Percentiles rank a stretch among this genome's conserved stretches.
Evolutionary conservation across 306 rosid genomes (phyloP).

Genomic region (Prinsepia uniflora): DNA sequence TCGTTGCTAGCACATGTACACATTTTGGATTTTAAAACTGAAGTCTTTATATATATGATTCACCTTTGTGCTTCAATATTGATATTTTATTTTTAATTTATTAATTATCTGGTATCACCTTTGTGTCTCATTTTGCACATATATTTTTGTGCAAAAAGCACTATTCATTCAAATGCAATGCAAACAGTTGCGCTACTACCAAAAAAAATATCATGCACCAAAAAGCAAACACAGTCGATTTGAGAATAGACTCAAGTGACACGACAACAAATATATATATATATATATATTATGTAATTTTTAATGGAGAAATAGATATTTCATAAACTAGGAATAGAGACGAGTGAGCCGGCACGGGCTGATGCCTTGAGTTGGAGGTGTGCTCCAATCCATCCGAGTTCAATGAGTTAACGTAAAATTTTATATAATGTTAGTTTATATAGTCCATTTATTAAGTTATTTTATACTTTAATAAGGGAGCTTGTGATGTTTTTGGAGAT

Average conservation of each 20-base stretch:
- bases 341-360: too few relatives aligned
- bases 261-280: not conserved
- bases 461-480: too few relatives aligned
- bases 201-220: constrained; percentile 3
- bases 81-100: not conserved
- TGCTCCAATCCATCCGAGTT: too few relatives aligned
- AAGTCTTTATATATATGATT: not conserved
- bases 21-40: not conserved
- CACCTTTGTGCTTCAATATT: not conserved
- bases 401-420: too few relatives aligned
- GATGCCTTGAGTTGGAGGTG: too few relatives aligned
- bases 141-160: constrained; percentile 11
- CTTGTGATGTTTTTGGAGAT: too few relatives aligned
- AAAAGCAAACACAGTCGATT: not conserved
- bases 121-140: not conserved
- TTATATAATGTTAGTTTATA: too few relatives aligned
- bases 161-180: not conserved
- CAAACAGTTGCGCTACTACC: constrained; percentile 1
- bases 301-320: too few relatives aligned
- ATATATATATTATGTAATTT: too few relatives aligned
- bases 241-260: not conserved
- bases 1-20: not conserved
- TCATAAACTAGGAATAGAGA: too few relatives aligned
- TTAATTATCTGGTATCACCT: not conserved
- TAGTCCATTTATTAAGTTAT: too few relatives aligned